Base-by-base conservation (phyloP, 2,329 filamentous ascomycete species). In the Alternaria brassicicola region DNA sequence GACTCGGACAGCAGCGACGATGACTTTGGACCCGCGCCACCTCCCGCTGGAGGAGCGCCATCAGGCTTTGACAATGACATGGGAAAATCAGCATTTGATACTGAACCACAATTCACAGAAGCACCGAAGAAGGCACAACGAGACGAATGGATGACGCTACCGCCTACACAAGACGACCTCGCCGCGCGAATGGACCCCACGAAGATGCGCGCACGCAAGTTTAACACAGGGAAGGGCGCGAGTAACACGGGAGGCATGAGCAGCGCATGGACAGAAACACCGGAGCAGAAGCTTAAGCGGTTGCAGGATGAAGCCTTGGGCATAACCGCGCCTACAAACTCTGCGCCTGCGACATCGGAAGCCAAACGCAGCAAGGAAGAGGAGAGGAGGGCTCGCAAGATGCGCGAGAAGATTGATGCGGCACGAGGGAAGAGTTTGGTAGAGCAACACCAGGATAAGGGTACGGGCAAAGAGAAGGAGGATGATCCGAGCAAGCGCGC, bases 401-500 rank as follows among this genome's bases (percentile, higher is more conserved):
- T 88, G 30, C 79, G 78, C 48, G 85, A 88, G 65, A 88, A 88
- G 57, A 85, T 69, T 28, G 79, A 82, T 45, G 78, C 78, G 23
- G 50, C 70, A 12, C 65, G 77, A 19, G 79, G 79, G 9, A 78
- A 78, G 62, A 82, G 80, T 30, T 61, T 84, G 21, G 78, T 81
- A 46, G 79, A 82, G 55, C 76, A 80, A 63, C 82, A 83, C 51
- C 75, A 78, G 59, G 79, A 79, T 62, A 77, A 74, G 21, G 78
- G 76, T 35, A 78, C 73, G 6, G 81, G 84, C 17, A 87, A 88
- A 62, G 87, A 92, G 63, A 91, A 95, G 21, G 80, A 82, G 47
- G 94, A 97, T 78, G 93, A 98, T 74, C 94, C 95, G 0, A 97
- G 92, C 76, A 89, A 90, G 78, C 84, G 94, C 60, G 89, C 87